These are phyloP conservation scores for Goffeauzyma gilvescens DNA, from an alignment of 768 basidiomycete species.

Conservation along the genomic window DNA sequence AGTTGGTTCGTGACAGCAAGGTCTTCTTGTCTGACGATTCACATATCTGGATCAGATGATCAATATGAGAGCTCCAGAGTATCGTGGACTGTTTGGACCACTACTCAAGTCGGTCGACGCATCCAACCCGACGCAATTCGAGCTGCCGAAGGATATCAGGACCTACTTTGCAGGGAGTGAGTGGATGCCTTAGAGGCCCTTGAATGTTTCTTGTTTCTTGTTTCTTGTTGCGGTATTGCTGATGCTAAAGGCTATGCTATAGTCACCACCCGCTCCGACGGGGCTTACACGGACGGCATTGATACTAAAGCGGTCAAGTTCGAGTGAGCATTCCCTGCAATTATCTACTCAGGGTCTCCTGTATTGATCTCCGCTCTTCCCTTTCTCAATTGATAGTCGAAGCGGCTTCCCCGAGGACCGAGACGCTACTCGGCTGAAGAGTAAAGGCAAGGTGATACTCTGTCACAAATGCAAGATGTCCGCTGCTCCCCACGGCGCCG, in stretches of 20 bases:
- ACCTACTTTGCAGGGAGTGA: conserved; percentile 70
- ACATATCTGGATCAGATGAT: no score
- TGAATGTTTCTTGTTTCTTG: background rate
- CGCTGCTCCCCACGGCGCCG: conserved; percentile 40
- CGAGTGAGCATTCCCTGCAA: conserved; percentile 49
- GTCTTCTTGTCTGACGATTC: conserved; percentile 3
- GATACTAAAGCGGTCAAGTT: conserved; percentile 56
- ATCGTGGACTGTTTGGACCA: conserved; percentile 32
- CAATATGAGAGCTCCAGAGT: conserved; percentile 2
- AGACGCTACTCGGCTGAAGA: conserved; percentile 68
- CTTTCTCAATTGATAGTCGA: conserved; percentile 38
- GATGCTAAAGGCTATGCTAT: conserved; percentile 8
- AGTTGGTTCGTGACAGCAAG: conserved; percentile 37
- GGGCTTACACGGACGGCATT: conserved; percentile 64
- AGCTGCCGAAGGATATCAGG: conserved; percentile 67
- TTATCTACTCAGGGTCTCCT: background rate
- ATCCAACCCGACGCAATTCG: conserved; percentile 59
- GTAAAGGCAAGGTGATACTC: conserved; percentile 64
- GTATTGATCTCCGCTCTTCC: background rate
- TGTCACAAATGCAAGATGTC: conserved; percentile 81
- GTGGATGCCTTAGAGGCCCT: no score
- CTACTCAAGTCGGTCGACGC: conserved; percentile 52
- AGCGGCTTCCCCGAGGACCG: conserved; percentile 78
- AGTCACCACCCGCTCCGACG: conserved; percentile 65
- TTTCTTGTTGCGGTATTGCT: background rate